Percentiles rank a stretch among this genome's conserved stretches.
Evolutionary conservation across 495 filamentous ascomycete species (phyloP).

Genomic region (Aspergillus indologenus): DNA sequence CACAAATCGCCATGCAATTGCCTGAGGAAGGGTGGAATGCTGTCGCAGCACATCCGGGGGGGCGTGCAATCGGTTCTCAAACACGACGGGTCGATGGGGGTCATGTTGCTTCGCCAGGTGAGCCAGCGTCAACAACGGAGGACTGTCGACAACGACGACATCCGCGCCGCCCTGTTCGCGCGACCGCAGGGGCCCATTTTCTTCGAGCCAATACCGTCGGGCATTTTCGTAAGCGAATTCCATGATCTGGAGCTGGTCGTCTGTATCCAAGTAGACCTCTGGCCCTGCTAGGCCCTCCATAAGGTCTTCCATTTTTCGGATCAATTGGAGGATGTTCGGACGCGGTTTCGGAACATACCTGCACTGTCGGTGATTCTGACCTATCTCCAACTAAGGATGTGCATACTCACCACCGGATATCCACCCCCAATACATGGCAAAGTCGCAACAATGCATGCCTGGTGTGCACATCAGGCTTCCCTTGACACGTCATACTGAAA

Average conservation of each 20-base stretch:
- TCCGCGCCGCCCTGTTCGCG: constrained; percentile 8
- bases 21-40: neutral
- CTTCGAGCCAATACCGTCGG: constrained; percentile 10
- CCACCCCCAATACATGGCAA: constrained; percentile 4
- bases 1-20: constrained; percentile 8
- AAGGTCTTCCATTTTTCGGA: constrained; percentile 8
- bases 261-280: neutral
- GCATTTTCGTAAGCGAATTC: constrained; percentile 15
- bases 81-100: constrained; percentile 13
- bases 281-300: constrained; percentile 3
- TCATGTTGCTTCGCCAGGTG: constrained; percentile 12
- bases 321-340: constrained; percentile 6
- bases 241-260: constrained; percentile 10
- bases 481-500: constrained; percentile 12
- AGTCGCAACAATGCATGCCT: constrained; percentile 11
- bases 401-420: constrained; percentile 11
- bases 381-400: neutral
- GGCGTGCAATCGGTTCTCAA: constrained; percentile 13
- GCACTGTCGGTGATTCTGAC: neutral
- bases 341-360: constrained; percentile 15
- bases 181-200: constrained; percentile 9
- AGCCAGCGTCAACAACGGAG: constrained; percentile 5
- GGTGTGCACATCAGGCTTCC: constrained; percentile 11
- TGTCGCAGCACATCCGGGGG: neutral
- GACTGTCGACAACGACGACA: constrained; percentile 8